Conservation (phyloP, 352 stramenopile genomes). For the Phytophthora pseudosyringae region DNA sequence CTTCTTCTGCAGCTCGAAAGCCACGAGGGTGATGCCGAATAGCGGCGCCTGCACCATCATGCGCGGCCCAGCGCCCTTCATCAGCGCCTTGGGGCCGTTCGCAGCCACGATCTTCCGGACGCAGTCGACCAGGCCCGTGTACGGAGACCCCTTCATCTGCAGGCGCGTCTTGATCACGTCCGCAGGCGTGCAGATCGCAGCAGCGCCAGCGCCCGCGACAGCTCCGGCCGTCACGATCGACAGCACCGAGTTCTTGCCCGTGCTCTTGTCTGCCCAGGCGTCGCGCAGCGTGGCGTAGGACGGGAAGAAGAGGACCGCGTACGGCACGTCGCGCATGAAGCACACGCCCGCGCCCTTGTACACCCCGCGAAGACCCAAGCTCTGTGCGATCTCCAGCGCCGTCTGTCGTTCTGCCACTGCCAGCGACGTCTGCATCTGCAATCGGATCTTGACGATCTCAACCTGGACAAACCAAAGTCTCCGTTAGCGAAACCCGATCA, state of each 20-base stretch:
- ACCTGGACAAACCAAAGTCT: slow-evolving; percentile 45
- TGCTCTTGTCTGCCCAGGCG: slow-evolving; percentile 45
- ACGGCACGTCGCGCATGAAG: slow-evolving; percentile 92
- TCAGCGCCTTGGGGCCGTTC: slow-evolving; percentile 84
- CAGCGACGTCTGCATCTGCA: slow-evolving; percentile 87
- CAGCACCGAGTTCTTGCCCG: slow-evolving; percentile 62
- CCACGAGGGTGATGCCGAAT: slow-evolving; percentile 85
- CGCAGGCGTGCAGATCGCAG: slow-evolving; percentile 62
- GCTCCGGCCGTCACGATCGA: slow-evolving; percentile 73
- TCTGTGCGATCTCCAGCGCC: slow-evolving; percentile 61
- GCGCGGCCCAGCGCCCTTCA: slow-evolving; percentile 84
- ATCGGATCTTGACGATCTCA: slow-evolving; percentile 93
- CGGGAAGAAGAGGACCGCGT: slow-evolving; percentile 94
- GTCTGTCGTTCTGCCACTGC: slow-evolving; percentile 65
- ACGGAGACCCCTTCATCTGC: slow-evolving; percentile 81
- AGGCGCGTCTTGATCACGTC: slow-evolving; percentile 93
- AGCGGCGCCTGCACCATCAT: slow-evolving; percentile 90
- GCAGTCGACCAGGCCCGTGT: slow-evolving; percentile 87
- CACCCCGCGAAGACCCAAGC: slow-evolving; percentile 80
- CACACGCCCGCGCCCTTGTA: slow-evolving; percentile 90
- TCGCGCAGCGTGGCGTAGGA: slow-evolving; percentile 80
- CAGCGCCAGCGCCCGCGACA: slow-evolving; percentile 64
- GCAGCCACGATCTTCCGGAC: slow-evolving; percentile 74
- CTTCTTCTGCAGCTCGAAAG: slow-evolving; percentile 91
- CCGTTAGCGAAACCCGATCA: slow-evolving; percentile 24